A percentile compares a stretch with the other conserved stretches of the same genome.
These are phyloP conservation scores for Floccularia luteovirens DNA, from an alignment of 768 basidiomycete species.

Conservation along the genomic window DNA sequence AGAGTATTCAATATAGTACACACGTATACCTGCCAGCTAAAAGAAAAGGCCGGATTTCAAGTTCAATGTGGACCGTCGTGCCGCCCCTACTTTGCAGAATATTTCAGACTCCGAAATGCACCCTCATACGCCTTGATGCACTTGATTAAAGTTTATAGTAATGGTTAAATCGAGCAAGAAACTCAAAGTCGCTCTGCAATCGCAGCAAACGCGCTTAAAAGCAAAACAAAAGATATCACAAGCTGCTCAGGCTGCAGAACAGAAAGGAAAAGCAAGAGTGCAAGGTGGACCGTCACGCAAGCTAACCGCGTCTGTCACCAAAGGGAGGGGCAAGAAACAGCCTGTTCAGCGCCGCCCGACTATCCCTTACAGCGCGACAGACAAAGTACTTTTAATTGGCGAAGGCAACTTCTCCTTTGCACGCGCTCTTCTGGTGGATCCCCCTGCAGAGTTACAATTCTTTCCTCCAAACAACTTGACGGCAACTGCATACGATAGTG, in stretches of 20 bases:
- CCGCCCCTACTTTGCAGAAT: too few relatives aligned
- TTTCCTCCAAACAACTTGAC: slow-evolving; percentile 64
- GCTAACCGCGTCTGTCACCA: not conserved
- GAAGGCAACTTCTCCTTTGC: slow-evolving; percentile 97
- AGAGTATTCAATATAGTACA: not conserved
- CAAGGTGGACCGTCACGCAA: slow-evolving; percentile 8
- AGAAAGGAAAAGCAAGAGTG: slow-evolving; percentile 33
- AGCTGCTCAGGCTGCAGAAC: slow-evolving; percentile 45
- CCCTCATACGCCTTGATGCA: too few relatives aligned
- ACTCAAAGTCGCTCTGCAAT: slow-evolving; percentile 61
- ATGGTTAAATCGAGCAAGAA: slow-evolving; percentile 47
- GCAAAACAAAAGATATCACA: slow-evolving; percentile 48
- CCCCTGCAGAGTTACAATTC: slow-evolving; percentile 38
- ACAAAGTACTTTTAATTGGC: slow-evolving; percentile 73
- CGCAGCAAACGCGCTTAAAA: slow-evolving; percentile 61
- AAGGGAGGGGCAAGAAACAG: slow-evolving; percentile 3
- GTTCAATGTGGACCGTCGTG: too few relatives aligned
- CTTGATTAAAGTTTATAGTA: too few relatives aligned
- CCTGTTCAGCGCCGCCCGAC: slow-evolving; percentile 31
- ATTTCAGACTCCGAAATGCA: too few relatives aligned
- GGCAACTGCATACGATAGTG: slow-evolving; percentile 81
- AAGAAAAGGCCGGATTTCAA: too few relatives aligned
- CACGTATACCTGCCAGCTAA: too few relatives aligned
- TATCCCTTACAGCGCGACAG: slow-evolving; percentile 57
- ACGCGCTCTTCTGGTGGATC: slow-evolving; percentile 52